Evolutionary conservation across 805 yeast species (phyloP), one percentile per base, ranked within the genome.

Genomic region (Ogataea trehalophila): DNA sequence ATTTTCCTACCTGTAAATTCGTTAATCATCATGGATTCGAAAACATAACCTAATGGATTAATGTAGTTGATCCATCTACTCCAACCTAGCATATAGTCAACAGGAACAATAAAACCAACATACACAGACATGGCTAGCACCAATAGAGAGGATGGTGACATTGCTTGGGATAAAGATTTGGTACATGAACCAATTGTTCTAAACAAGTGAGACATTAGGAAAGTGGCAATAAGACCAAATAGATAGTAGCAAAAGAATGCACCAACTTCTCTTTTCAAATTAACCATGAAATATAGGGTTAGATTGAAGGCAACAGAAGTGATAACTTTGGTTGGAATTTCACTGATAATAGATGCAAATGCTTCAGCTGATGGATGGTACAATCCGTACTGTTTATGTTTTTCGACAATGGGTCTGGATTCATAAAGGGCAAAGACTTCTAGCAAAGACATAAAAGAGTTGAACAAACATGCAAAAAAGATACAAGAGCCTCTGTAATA

Each of bases 391-490:
- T 72, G 69, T 54, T 76, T 75, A 55, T 80, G 85, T 56, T 80
- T 80, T 58, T 79, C 83, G 33, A 79, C 79, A 51, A 80, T 74
- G 7, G 77, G 73, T 62, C 83, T 71, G 34, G 80, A 73, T 55
- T 79, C 82, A 58, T 69, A 81, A 26, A 79, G 58, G 1, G 79
- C 57, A 63, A 77, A 69, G 49, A 82, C 73, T 63, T 82, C 88
- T 57, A 80, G 68, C 49, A 81, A 60, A 16, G 83, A 80, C 16
- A 82, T 70, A 57, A 81, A 78, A 14, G 85, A 80, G 60, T 81
- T 81, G 64, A 80, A 81, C 58, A 81, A 68, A 41, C 79, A 72
- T 20, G 85, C 82, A 62, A 83, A 83, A 67, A 85, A 86, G 72
- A 85, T 69, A 41, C 83, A 75, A 38, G 88, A 80, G 56, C 81